Evolutionary conservation across 495 filamentous ascomycete species (phyloP).

Genomic region (Daldinia loculata): DNA sequence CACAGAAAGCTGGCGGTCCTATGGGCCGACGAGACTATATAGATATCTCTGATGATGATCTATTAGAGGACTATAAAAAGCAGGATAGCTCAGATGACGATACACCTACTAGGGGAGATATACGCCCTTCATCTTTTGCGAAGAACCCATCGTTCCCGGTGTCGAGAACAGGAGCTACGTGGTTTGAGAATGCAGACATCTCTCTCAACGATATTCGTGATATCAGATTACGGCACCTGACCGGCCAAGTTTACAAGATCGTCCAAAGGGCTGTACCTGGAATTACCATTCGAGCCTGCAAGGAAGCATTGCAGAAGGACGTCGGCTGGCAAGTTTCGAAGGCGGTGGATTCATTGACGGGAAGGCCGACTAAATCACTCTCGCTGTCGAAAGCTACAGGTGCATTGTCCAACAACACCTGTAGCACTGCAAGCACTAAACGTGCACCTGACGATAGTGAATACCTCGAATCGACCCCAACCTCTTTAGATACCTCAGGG

Average conservation of each 20-base stretch:
- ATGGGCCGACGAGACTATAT: conserved; percentile 45
- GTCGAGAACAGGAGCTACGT: conserved; percentile 20
- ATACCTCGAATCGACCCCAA: background rate
- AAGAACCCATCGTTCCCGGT: conserved; percentile 20
- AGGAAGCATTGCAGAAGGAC: conserved; percentile 41
- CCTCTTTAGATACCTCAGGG: background rate
- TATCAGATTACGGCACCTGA: conserved; percentile 41
- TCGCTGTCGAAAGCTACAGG: conserved; percentile 14
- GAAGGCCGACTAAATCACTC: conserved; percentile 12
- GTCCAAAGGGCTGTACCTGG: conserved; percentile 32
- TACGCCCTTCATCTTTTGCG: conserved; percentile 73
- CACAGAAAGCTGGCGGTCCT: conserved; percentile 17
- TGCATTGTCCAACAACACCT: background rate
- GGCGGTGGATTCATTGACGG: conserved; percentile 36
- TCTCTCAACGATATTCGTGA: conserved; percentile 43
- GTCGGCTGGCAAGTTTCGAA: conserved; percentile 43
- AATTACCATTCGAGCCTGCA: conserved; percentile 40
- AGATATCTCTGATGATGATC: conserved; percentile 57
- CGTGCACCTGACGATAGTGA: background rate
- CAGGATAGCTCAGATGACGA: conserved; percentile 57
- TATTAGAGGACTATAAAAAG: conserved; percentile 50
- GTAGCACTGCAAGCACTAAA: background rate
- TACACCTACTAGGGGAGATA: conserved; percentile 63
- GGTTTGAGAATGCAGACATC: conserved; percentile 26
- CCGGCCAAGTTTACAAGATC: conserved; percentile 44